These are phyloP conservation scores for Leccinum ochraceum DNA, from an alignment of 768 basidiomycete species.

Conservation along the genomic window DNA sequence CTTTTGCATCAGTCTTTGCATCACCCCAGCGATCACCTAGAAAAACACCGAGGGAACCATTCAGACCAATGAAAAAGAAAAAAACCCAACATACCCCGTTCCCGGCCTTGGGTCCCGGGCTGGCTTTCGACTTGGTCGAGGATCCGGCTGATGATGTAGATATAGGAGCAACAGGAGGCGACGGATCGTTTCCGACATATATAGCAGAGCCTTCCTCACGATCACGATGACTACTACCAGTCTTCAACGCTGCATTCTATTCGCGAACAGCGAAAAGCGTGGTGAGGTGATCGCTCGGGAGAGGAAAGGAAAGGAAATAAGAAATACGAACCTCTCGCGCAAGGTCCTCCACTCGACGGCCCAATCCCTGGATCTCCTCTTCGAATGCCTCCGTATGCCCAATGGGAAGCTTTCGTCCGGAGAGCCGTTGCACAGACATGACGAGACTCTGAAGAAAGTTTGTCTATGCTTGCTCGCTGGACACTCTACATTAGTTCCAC, in stretches of 20 bases:
- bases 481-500: conserved; percentile 18
- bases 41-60: not conserved
- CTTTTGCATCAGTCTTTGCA: conserved; percentile 79
- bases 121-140: conserved; percentile 34
- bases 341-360: conserved; percentile 60
- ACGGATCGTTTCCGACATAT: conserved; percentile 14
- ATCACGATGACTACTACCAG: conserved; percentile 1
- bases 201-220: conserved; percentile 19
- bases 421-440: conserved; percentile 62
- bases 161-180: not conserved
- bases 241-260: conserved; percentile 13
- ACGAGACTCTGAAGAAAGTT: conserved; percentile 61
- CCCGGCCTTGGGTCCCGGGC: conserved; percentile 47
- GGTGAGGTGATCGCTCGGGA: not conserved
- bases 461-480: conserved; percentile 67
- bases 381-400: conserved; percentile 45
- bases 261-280: not conserved
- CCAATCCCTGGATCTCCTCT: conserved; percentile 62
- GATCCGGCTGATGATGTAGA: conserved; percentile 1
- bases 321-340: conserved; percentile 56
- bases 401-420: conserved; percentile 62
- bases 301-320: not conserved
- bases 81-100: conserved; percentile 48
- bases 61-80: not conserved
- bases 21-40: conserved; percentile 68